Evolutionary conservation across 805 yeast species (phyloP).

Genomic region (Wickerhamiella vanderwaltii): DNA sequence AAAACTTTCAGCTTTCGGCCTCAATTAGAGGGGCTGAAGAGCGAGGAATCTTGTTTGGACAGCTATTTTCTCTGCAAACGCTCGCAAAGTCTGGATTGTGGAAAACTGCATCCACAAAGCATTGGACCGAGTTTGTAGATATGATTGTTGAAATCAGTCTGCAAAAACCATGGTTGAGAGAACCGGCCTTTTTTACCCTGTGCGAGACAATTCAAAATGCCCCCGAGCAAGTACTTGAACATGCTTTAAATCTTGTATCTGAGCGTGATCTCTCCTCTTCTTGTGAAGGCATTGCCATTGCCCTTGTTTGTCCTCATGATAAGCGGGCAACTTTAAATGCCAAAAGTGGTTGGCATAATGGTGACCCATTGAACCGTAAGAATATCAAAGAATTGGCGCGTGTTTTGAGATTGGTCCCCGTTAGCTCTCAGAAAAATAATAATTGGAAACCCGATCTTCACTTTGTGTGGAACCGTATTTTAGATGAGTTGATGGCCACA

Average conservation of each 20-base stretch:
- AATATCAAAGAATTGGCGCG: slow-evolving; percentile 51
- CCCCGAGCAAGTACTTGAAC: slow-evolving; percentile 14
- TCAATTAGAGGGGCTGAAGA: slow-evolving; percentile 67
- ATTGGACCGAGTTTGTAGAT: slow-evolving; percentile 34
- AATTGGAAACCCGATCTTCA: slow-evolving; percentile 21
- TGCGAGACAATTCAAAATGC: slow-evolving; percentile 29
- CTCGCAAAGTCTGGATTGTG: slow-evolving; percentile 43
- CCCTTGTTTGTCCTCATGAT: slow-evolving; percentile 38
- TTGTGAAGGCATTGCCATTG: slow-evolving; percentile 70
- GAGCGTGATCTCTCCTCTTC: slow-evolving; percentile 47
- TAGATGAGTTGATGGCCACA: slow-evolving; percentile 29
- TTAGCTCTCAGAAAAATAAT: slow-evolving; percentile 24
- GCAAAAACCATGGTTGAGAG: slow-evolving; percentile 74
- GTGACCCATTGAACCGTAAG: slow-evolving; percentile 61
- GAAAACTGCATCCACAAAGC: slow-evolving; percentile 23
- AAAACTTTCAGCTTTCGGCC: slow-evolving; percentile 31
- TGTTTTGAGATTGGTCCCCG: slow-evolving; percentile 37
- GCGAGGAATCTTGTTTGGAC: slow-evolving; percentile 68
- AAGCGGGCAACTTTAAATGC: slow-evolving; percentile 15
- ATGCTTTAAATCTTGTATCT: slow-evolving; percentile 36
- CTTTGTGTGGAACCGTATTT: slow-evolving; percentile 31
- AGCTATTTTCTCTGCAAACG: slow-evolving; percentile 72
- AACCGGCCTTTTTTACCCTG: slow-evolving; percentile 63
- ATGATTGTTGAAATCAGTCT: slow-evolving; percentile 45
- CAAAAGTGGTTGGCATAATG: slow-evolving; percentile 45